Evolutionary conservation across 2,329 filamentous ascomycete genomes (phyloP), one percentile per base, ranked within the genome.

Genomic region (Ceratocystis variospora): DNA sequence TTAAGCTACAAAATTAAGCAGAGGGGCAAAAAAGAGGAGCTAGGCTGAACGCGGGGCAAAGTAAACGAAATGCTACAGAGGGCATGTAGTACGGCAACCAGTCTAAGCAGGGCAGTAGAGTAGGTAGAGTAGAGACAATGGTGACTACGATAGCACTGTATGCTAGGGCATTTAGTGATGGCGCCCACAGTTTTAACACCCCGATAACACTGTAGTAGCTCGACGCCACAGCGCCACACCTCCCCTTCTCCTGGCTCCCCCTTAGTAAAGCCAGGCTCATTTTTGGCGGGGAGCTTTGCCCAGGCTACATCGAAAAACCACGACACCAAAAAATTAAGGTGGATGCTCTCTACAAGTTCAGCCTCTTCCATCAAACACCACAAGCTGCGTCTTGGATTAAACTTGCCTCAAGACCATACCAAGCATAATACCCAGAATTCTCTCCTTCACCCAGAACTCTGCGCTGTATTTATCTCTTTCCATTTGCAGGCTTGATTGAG

Each of bases 251-350:
- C 31, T 22, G 8, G 61, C 19, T 25, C 46, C 46, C 57, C 57
- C 46, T 53, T 62, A 33, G 57, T 57, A 59, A 57, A 41, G 37
- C 37, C 44, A 48, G 41, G 12, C 37, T 31, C 33, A 41, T 19
- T 22, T 61, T 68, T 68, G 63, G 67, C 63, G 67, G 64, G 67
- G 67, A 64, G 64, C 59, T 66, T 64, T 66, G 44, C 64, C 37
- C 25, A 66, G 64, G 61, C 64, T 53, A 59, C 55, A 37, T 50
- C 28, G 64, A 68, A 68, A 68, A 68, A 63, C 67, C 67, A 68
- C 67, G 61, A 68, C 67, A 45, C 65, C 45, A 50, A 48, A 66
- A 66, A 68, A 68, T 63, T 66, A 68, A 64, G 48, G 57, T 68
- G 65, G 63, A 64, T 61, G 25, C 63, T 68, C 41, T 53, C 31